Percentiles rank a stretch among this genome's conserved stretches.
Evolutionary conservation across 2,329 filamentous ascomycete genomes (phyloP).

Genomic region (Sodiomyces alkalinus): DNA sequence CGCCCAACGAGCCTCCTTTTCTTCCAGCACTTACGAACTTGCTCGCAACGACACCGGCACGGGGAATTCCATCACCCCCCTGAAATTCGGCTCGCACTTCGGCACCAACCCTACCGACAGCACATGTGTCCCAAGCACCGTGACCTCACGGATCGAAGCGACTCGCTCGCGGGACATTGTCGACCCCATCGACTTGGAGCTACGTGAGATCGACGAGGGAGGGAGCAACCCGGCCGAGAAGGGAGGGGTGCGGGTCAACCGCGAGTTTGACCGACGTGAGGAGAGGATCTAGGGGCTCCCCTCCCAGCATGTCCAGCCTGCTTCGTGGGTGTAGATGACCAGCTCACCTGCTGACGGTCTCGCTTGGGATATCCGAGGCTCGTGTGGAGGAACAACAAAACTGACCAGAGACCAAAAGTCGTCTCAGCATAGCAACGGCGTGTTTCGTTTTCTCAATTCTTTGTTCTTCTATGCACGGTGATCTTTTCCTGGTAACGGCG

Average conservation of each 20-base stretch:
- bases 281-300: constrained; percentile 13
- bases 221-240: constrained; percentile 8
- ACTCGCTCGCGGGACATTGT: constrained; percentile 7
- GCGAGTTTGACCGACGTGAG: constrained; percentile 16
- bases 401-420: too few species aligned
- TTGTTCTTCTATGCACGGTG: too few species aligned
- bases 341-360: too few species aligned
- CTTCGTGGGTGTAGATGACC: too few species aligned
- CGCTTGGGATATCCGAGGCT: too few species aligned
- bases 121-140: constrained; percentile 8
- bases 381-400: too few species aligned
- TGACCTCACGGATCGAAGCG: constrained; percentile 13
- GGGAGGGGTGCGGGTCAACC: constrained; percentile 14
- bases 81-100: constrained; percentile 5
- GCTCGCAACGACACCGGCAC: constrained; percentile 8
- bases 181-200: constrained; percentile 16
- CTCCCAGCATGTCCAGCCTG: background rate
- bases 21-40: constrained; percentile 7
- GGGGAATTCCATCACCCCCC: constrained; percentile 4
- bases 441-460: background rate
- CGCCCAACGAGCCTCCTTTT: constrained; percentile 27
- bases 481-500: too few species aligned
- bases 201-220: constrained; percentile 14
- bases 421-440: background rate
- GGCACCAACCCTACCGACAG: constrained; percentile 3